Evolutionary conservation across 345 rosid species (phyloP).

Genomic region (Camelina laxa): DNA sequence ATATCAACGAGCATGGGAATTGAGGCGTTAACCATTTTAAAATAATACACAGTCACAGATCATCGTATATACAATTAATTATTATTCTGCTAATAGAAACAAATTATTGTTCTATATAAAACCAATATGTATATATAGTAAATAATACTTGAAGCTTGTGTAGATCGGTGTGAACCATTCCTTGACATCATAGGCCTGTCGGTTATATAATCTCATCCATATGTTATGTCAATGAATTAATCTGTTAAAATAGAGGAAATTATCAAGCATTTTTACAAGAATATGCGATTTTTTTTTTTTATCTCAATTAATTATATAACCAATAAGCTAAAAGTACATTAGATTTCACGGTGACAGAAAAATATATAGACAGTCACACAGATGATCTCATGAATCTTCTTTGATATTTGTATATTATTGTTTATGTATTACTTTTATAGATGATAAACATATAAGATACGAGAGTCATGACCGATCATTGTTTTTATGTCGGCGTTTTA

Average conservation of each 20-base stretch:
- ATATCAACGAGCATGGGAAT: conserved; percentile 38
- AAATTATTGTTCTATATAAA: conserved; percentile 10
- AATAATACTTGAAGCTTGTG: conserved; percentile 13
- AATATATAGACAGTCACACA: neutral
- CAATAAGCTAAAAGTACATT: conserved; percentile 4
- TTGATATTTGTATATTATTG: conserved; percentile 40
- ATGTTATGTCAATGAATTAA: neutral
- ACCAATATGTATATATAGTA: neutral
- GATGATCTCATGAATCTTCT: conserved; percentile 43
- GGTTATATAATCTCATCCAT: conserved; percentile 19
- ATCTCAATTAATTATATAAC: neutral
- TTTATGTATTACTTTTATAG: conserved; percentile 35
- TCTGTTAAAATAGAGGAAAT: neutral
- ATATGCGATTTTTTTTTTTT: neutral
- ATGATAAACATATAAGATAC: conserved; percentile 42
- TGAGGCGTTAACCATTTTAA: conserved; percentile 16
- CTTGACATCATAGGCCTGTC: conserved; percentile 25
- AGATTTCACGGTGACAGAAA: conserved; percentile 10
- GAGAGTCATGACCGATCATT: conserved; percentile 42
- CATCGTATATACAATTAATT: neutral
- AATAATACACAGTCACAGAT: conserved; percentile 20
- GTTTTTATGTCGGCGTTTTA: conserved; percentile 47
- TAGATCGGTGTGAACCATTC: conserved; percentile 23
- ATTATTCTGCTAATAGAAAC: conserved; percentile 1
- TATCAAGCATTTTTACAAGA: conserved; percentile 1